Evolutionary conservation across 306 rosid genomes (phyloP).

Genomic region (Nissolia schottii): DNA sequence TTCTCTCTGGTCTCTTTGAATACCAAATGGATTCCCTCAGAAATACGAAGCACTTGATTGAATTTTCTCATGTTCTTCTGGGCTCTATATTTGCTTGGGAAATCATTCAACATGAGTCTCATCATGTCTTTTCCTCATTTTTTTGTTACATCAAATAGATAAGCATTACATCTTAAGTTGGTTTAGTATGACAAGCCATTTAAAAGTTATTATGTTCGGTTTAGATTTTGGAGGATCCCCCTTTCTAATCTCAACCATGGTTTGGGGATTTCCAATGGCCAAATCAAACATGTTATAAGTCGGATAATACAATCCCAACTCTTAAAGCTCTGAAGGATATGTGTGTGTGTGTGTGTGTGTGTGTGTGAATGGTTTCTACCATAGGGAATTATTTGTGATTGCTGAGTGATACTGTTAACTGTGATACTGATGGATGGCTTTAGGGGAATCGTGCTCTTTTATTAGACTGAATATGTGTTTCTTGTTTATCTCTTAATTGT

Average conservation of each 20-base stretch:
- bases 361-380: constrained; percentile 9
- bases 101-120: neutral
- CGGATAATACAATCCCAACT: neutral
- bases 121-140: neutral
- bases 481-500: neutral
- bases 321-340: neutral
- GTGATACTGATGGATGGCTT: neutral
- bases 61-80: neutral
- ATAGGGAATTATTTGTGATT: neutral
- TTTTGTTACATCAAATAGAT: neutral
- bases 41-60: constrained; percentile 6
- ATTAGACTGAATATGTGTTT: neutral
- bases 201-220: neutral
- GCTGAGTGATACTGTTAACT: neutral
- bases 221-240: neutral
- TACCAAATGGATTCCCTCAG: neutral
- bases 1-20: neutral
- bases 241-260: neutral
- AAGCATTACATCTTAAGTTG: neutral
- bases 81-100: neutral
- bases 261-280: neutral
- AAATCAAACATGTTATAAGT: neutral
- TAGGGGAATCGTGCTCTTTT: neutral
- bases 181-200: neutral
- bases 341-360: neutral